Conservation (phyloP, 2,329 filamentous ascomycete species). For the Ascochyta lentis region DNA sequence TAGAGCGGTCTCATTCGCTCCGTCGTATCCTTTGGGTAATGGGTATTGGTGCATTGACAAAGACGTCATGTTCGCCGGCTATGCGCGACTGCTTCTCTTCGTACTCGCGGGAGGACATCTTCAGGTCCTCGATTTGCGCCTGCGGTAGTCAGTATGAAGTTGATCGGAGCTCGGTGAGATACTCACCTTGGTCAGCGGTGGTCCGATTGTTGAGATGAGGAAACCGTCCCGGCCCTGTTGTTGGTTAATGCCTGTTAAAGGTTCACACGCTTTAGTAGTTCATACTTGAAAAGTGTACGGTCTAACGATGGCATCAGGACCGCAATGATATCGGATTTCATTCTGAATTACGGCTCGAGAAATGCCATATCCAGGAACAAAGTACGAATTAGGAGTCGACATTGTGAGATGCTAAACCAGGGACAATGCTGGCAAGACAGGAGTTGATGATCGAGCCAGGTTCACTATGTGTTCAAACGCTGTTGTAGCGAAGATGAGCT, state of each 20-base stretch:
- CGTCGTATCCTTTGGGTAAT: conserved; percentile 45
- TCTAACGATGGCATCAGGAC: conserved; percentile 51
- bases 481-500: conserved; percentile 23
- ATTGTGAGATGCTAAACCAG: conserved; percentile 20
- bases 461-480: conserved; percentile 19
- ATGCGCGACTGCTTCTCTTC: conserved; percentile 51
- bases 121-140: conserved; percentile 54
- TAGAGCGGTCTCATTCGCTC: conserved; percentile 24
- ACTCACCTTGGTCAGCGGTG: conserved; percentile 51
- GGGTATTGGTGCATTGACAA: conserved; percentile 50
- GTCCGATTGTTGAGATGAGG: conserved; percentile 50
- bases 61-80: conserved; percentile 44
- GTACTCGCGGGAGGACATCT: conserved; percentile 49
- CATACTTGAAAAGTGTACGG: conserved; percentile 52
- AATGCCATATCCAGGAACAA: conserved; percentile 52
- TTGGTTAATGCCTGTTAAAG: conserved; percentile 20
- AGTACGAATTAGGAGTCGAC: conserved; percentile 49
- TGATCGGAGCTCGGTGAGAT: background rate
- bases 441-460: conserved; percentile 17
- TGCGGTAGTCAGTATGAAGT: conserved; percentile 27
- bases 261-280: no score
- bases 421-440: conserved; percentile 2
- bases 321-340: conserved; percentile 53
- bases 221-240: conserved; percentile 52
- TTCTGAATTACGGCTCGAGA: conserved; percentile 53